Base-by-base conservation (phyloP, 108 stramenopile species). In the Cyclotella baltica region DNA sequence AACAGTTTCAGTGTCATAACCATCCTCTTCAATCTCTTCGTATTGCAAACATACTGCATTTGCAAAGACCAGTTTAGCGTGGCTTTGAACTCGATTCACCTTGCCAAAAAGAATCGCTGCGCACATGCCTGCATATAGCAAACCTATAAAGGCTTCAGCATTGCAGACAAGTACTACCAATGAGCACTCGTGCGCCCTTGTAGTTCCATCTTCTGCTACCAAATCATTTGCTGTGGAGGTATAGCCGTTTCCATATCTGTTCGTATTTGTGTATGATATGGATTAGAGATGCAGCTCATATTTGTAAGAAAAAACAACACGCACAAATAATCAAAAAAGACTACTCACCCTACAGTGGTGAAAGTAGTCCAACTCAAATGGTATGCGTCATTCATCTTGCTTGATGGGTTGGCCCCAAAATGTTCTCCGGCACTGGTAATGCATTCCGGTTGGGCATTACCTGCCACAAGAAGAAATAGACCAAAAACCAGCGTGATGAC, bases 21-120 rank as follows among this genome's bases (percentile, higher is more conserved):
- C 38, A 15, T 84, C 72, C 1, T 31, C 59, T 19, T 34, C 57
- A 48, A 80, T 58, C 20, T 90, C 80, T 20, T 89, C 92, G 58
- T 73, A 83, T 30, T 89, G 90, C 68, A 88, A 88, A 28, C 90
- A 86, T 52, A 94, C 87, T 15, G 88, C 83, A 62, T 92, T 86
- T 0, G 90, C 76, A 70, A 92, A 89, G 19, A 79, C 77, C 40
- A 94, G 85, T 27, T 86, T 71, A 0, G 90, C 93, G 53, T 90
- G 87, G 33, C 67, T 75, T 62, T 94, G 90, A 25, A 92, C 85
- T 47, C 90, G 74, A 62, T 89, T 72, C 16, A 94, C 90, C 53
- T 94, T 94, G 13, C 89, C 90, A 70, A 94, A 89, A 27, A 94
- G 69, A 50, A 94, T 91, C 25, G 93, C 90, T 13, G 83, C 93